Base-by-base conservation (phyloP, 75 land plant species). In the Pinus albicaulis region DNA sequence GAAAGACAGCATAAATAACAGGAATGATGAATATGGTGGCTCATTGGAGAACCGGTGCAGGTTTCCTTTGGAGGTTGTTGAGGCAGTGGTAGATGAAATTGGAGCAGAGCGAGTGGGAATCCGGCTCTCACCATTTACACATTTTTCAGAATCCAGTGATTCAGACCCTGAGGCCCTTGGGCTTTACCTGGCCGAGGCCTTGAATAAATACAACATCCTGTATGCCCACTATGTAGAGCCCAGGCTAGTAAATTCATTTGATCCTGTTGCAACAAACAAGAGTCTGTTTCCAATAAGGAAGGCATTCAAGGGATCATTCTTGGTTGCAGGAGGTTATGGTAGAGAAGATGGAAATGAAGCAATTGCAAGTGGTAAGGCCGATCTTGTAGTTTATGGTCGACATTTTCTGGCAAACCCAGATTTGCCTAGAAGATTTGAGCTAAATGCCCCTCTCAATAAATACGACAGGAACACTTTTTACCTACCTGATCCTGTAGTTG, bases 301-400 rank as follows among this genome's bases (percentile, higher is more conserved):
- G 31, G 87, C 81, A 7, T 87, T 84, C 74, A 76, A 82, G 64
- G 84, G 87, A 11, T 71, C 81, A 3, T 79, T 87, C 25, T 59
- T 87, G 5, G 83, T 66, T 17, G 87, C 81, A 24, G 89, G 89
- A 5, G 89, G 87, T 3, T 82, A 84, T 55, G 58, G 74, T 13
- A 82, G 84, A 52, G 89, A 87, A 48, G 76, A 74, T 26, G 89
- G 89, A 22, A 82, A 84, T 28, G 77, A 77, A 25, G 81, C 81
- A 10, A 74, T 87, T 73, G 73, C 68, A 41, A 34, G 70, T 20
- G 84, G 81, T 17, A 78, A 66, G 19, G 75, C 84, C 6, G 83
- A 84, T 74, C 68, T 84, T 25, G 80, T 44, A 44, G 52, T 44
- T 44, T 44, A 44, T 8, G 52, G 52, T 7, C 7, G 52, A 44